A percentile compares a stretch with the other conserved stretches of the same genome.
phyloP scores from a whole-genome alignment of 768 basidiomycete genomes.

The Calocera viscosa region DNA sequence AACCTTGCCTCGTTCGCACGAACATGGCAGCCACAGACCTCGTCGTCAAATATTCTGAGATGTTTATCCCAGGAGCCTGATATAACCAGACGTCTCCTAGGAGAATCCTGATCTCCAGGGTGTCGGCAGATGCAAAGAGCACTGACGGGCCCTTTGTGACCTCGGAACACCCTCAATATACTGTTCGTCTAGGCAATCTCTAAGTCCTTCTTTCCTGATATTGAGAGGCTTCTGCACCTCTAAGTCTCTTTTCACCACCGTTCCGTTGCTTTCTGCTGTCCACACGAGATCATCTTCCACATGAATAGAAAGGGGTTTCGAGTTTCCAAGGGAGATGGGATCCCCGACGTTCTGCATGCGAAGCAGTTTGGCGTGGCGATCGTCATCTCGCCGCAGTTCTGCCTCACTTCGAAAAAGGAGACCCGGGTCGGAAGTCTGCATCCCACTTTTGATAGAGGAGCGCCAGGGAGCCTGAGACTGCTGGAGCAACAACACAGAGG shows the following conservation, averaged over 20 bases:
- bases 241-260: not conserved
- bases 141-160: not conserved
- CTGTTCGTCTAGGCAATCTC: not conserved
- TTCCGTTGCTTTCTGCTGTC: not conserved
- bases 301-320: not conserved
- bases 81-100: not conserved
- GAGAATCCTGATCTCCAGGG: not conserved
- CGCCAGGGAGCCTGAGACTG: too few species aligned
- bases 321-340: not conserved
- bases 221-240: not conserved
- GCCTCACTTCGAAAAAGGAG: not conserved
- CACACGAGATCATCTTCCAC: not conserved
- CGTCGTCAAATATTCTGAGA: not conserved
- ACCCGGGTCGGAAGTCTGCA: not conserved
- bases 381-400: not conserved
- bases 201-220: not conserved
- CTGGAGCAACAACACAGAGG: too few species aligned
- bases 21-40: too few species aligned
- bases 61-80: conserved; percentile 5
- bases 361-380: not conserved
- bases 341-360: not conserved
- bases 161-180: not conserved
- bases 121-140: not conserved
- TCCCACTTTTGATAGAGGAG: not conserved
- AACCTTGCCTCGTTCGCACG: too few species aligned